Base-by-base conservation (phyloP, 345 rosid species). In the Excoecaria agallocha region DNA sequence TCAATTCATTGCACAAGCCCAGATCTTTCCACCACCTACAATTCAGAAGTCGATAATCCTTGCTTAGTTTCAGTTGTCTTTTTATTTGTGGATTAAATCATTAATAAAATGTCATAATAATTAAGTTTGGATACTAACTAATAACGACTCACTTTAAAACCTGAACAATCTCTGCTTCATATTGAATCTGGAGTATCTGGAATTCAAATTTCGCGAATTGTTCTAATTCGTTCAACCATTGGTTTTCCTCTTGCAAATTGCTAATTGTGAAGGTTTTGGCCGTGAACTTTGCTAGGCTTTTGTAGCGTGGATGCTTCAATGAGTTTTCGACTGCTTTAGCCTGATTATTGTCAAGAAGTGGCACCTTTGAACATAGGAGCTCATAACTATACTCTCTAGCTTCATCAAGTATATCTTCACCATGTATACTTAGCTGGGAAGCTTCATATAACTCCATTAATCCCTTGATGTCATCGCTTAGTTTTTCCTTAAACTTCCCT, bases 21-120 rank as follows among this genome's bases (percentile, higher is more conserved):
- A 83, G 72, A 3, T 82, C 85, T 74, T 78, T 78, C 94, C 94
- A 90, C 92, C 94, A 90, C 54, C 94, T 90, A 66, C 10, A 35
- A 10, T 22, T 30, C 2, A 30, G 30, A 30, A 30, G 30, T 30
- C 30, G 30, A 30, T 30, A 30, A 30, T 30, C 30, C 30, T 30
- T 30, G 30, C 30, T 30, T 30, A 30, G 30, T 30, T 30, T 30
- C 30, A 30, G 30, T 30, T 30, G 30, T 30, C 1, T 30, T 30
- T 30, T 30, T 30, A 30, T 30, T 30, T 30, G 2, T 30, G 30
- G 30, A 30, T 30, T 30, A 30, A 30, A 30, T 30, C 30, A 30
- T 1, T 1, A 2, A 30, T 30, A 30, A 30, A 30, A 30, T 30
- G 30, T 30, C 30, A 30, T 30, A 30, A n/a, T n/a, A n/a, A n/a